Conservation (phyloP, 306 rosid species). For the Cotoneaster glaucophyllus region DNA sequence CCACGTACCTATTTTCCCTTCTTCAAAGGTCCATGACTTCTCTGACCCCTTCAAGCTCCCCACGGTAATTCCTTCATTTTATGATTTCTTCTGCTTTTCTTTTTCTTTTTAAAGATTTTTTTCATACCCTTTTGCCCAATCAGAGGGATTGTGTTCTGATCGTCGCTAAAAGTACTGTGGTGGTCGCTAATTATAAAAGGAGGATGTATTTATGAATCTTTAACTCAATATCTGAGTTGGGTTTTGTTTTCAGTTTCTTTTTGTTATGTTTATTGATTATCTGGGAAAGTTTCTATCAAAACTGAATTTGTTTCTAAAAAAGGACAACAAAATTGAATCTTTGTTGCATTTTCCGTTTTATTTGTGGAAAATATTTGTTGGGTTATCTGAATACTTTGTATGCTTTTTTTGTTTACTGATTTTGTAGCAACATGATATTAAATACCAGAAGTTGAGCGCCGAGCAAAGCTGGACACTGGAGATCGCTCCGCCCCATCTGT, state of each 20-base stretch:
- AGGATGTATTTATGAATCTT: background rate
- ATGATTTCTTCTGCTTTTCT: background rate
- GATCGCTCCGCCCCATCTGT: constrained; percentile 55
- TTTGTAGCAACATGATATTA: constrained; percentile 46
- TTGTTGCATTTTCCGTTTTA: constrained; percentile 1
- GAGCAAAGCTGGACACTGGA: constrained; percentile 81
- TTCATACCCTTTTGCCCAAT: background rate
- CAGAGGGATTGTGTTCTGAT: background rate
- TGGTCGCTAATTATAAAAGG: background rate
- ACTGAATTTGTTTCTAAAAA: background rate
- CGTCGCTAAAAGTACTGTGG: background rate
- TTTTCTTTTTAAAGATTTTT: background rate
- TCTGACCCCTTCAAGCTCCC: constrained; percentile 51
- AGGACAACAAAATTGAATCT: background rate
- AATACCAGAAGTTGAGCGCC: constrained; percentile 39
- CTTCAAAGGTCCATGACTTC: constrained; percentile 48
- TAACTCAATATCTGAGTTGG: background rate
- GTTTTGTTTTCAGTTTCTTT: background rate
- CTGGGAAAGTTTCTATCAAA: background rate
- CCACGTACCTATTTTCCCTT: constrained; percentile 54
- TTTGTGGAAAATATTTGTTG: background rate
- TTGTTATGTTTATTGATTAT: background rate
- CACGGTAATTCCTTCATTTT: constrained; percentile 34
- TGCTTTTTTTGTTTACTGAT: constrained; percentile 11
- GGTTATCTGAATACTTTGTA: constrained; percentile 2